Percentiles rank a stretch among this genome's conserved stretches.
Evolutionary conservation across 306 rosid species (phyloP).

Genomic region (Pterocarpus macrocarpus): DNA sequence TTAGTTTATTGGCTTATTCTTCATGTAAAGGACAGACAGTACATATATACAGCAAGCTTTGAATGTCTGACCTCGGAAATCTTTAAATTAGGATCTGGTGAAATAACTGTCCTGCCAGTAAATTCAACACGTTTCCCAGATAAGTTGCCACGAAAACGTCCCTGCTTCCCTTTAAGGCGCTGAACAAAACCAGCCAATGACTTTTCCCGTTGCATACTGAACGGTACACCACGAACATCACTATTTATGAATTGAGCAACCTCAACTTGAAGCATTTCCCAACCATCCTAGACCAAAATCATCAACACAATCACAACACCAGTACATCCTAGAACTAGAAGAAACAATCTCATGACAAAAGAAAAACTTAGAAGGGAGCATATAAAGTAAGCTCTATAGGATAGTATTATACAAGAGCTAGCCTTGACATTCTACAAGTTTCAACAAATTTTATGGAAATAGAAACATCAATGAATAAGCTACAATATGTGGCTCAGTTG

Average conservation of each 20-base stretch:
- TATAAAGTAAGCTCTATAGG: constrained; percentile 13
- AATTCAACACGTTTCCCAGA: constrained; percentile 95
- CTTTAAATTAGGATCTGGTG: constrained; percentile 97
- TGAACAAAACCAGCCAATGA: constrained; percentile 80
- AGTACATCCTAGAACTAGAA: constrained; percentile 43
- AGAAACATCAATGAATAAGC: neutral
- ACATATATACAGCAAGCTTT: constrained; percentile 24
- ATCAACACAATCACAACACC: constrained; percentile 46
- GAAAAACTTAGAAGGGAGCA: constrained; percentile 4
- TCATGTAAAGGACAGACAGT: constrained; percentile 39
- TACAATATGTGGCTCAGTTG: neutral
- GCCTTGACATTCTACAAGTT: neutral
- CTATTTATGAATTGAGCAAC: constrained; percentile 90
- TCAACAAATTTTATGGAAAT: neutral
- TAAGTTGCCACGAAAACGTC: constrained; percentile 92
- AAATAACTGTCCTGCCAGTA: constrained; percentile 96
- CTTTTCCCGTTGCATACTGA: constrained; percentile 57
- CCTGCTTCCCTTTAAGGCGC: constrained; percentile 95
- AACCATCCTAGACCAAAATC: constrained; percentile 60
- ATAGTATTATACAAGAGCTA: neutral
- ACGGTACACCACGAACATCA: constrained; percentile 75
- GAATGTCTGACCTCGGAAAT: constrained; percentile 78
- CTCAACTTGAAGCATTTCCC: constrained; percentile 78
- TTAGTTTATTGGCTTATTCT: constrained; percentile 14
- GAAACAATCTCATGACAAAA: constrained; percentile 31